Conservation (phyloP, 768 basidiomycete species). For the Nidularia pulvinata region DNA sequence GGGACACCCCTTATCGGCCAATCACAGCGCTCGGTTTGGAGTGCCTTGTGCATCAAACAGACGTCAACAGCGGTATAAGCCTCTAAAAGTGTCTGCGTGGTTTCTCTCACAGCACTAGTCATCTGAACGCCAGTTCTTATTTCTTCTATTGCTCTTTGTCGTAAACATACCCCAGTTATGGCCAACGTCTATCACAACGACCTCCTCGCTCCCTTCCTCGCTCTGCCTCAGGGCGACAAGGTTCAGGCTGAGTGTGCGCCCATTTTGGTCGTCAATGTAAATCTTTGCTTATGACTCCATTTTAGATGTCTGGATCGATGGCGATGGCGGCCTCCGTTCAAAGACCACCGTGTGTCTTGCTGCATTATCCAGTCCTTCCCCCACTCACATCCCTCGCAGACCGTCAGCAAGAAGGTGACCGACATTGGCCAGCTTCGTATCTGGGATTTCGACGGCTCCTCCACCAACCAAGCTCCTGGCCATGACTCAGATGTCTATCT, state of each 20-base stretch:
- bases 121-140: constrained; percentile 12
- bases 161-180: constrained; percentile 11
- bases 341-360: constrained; percentile 82
- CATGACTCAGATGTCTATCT: constrained; percentile 97
- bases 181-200: constrained; percentile 67
- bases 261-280: constrained; percentile 18
- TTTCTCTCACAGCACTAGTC: constrained; percentile 12
- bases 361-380: constrained; percentile 2
- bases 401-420: constrained; percentile 82
- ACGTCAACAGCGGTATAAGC: constrained; percentile 18
- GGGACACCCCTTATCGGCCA: constrained; percentile 38
- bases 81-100: constrained; percentile 13
- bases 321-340: constrained; percentile 90
- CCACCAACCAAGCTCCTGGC: constrained; percentile 96
- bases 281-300: constrained; percentile 11
- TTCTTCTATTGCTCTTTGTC: constrained; percentile 15
- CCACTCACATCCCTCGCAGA: constrained; percentile 43
- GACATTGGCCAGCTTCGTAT: constrained; percentile 91
- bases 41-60: constrained; percentile 18
- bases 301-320: constrained; percentile 98
- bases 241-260: constrained; percentile 88
- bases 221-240: constrained; percentile 88
- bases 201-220: constrained; percentile 88
- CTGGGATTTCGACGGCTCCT: constrained; percentile 99
- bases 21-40: constrained; percentile 22